Evolutionary conservation across 148 eudicot genomes (phyloP), one percentile per base, ranked within the genome.

Genomic region (Rhododendron simsii): DNA sequence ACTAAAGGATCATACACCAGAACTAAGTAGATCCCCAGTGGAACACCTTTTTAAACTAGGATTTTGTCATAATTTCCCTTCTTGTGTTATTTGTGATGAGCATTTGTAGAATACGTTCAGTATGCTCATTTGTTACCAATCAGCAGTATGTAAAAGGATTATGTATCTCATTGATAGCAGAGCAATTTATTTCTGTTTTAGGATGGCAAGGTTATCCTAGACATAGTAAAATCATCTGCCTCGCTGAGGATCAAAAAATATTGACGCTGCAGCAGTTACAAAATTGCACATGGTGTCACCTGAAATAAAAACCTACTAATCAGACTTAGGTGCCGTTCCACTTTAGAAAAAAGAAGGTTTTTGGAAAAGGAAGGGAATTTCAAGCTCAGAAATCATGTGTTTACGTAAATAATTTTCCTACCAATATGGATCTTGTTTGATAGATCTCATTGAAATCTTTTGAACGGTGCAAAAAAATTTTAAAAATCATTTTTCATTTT

Each of bases 61-160:
- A 83, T 67, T 44, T 33, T 18, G 39, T 71, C 18, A 13, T 13
- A 71, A 71, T 5, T 71, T 71, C 57, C 50, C 63, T 47, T 23
- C 63, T 47, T 23, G 93, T 80, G 85, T 8, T 57, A 30, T 47
- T 20, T 45, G 23, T 69, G 50, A 69, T 69, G 37, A 57, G 73
- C 78, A 15, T 84, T 45, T 33, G n/a, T 84, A 33, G 18, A 20
- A 48, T 48, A n/a, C 33, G n/a, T 57, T 57, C 63, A 57, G 63
- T 57, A 57, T 26, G 5, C 74, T 26, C 35, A 9, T 28, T 67
- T 16, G 13, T 28, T 55, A 50, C 16, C 41, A 51, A 28, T 50
- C 18, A 26, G 47, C 30, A 45, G 30, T 21, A 45, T 86, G 55
- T 78, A 45, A 48, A 78, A 10, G 55, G 80, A 76, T 39, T 77